A percentile compares a stretch with the other conserved stretches of the same genome.
phyloP scores from a whole-genome alignment of 495 filamentous ascomycete species.

The Usnea hakonensis region DNA sequence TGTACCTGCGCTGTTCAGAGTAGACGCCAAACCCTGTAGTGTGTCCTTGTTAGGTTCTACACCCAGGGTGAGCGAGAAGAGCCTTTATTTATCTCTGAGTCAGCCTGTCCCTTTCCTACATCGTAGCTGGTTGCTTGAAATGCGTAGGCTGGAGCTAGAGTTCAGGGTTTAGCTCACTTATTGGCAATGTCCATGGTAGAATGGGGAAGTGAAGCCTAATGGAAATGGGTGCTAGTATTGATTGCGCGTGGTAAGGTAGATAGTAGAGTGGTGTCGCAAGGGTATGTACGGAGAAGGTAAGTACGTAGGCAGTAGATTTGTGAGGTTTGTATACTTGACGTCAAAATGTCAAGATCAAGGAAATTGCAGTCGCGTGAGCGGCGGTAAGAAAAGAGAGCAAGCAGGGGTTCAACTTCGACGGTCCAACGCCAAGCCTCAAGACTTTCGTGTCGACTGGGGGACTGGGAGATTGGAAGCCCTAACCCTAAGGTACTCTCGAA shows the following conservation, averaged over 20 bases:
- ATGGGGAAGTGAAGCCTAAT: not conserved
- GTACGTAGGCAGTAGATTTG: no score
- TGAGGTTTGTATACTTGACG: not conserved
- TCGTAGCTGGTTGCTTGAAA: not conserved
- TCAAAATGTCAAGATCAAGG: constrained; percentile 3
- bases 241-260: not conserved
- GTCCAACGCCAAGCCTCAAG: not conserved
- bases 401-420: not conserved
- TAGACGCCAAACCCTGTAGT: constrained; percentile 15
- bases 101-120: not conserved
- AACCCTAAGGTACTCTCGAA: no score
- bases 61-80: constrained; percentile 20
- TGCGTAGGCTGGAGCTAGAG: no score
- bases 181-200: not conserved
- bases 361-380: constrained; percentile 1
- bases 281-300: not conserved
- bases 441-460: not conserved
- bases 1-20: constrained; percentile 20
- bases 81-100: constrained; percentile 12
- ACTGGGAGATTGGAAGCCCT: not conserved
- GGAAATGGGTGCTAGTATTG: not conserved
- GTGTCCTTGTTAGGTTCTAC: constrained; percentile 23
- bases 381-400: not conserved
- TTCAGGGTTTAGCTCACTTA: not conserved
- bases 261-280: not conserved